Evolutionary conservation across 495 filamentous ascomycete genomes (phyloP), one percentile per base, ranked within the genome.

Genomic region (Astrothelium macrocarpum): DNA sequence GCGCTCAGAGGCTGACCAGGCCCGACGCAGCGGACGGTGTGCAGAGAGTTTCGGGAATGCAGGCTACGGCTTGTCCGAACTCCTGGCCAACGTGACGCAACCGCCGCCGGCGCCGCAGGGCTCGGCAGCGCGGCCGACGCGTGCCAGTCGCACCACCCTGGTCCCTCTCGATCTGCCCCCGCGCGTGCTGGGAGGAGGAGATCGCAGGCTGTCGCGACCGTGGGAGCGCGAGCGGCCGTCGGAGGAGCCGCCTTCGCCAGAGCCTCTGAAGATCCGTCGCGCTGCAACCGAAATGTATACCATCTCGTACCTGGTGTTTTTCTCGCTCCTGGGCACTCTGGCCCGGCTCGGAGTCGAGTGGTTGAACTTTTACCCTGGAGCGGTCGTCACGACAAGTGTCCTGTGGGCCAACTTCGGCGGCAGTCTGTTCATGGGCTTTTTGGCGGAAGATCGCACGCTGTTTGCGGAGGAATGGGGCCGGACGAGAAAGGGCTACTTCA

Each of bases 371-470:
- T 97, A 96, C 75, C 83, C 86, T 11, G 87, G 87, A 25, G 83
- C 89, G 0, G 91, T 91, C 3, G 77, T 92, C 31, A 76, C 85
- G 2, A 90, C 87, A 34, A 78, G 84, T 46, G 85, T 90, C 2
- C 75, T 96, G 32, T 98, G 94, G 94, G 88, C 93, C 53, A 96
- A 98, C 68, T 87, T 96, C 65, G 82, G 76, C n/a, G 94, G 94
- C 11, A 86, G 85, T 62, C 67, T 95, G 0, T 63, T 96, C 53
- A 86, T 98, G 83, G 93, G 94, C 23, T 95, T 95, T 71, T 77
- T 98, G 16, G 73, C 82, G 25, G 89, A 96, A 76, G 91, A 95
- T 70, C 78, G 82, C 66, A 85, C 81, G 67, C 76, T 96, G 29
- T 96, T 96, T 75, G 80, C 81, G 62, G 77, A 82, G 64, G 84